Conservation (phyloP, 257 asterid species). For the Jasminum sambac region DNA sequence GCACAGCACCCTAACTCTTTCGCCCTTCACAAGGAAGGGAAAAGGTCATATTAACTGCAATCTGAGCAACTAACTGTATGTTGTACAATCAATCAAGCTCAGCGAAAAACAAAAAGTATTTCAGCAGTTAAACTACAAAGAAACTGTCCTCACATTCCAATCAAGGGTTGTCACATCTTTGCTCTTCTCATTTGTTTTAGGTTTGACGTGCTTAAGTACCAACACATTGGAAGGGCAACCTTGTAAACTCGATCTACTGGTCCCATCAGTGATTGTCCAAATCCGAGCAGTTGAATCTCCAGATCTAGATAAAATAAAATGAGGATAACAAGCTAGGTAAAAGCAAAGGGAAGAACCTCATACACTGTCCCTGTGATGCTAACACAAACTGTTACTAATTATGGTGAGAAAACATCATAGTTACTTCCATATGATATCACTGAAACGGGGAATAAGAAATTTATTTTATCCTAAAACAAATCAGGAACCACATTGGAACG, state of each 20-base stretch:
- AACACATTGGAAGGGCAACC: constrained; percentile 14
- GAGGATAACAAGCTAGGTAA: too few species aligned
- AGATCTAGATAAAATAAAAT: constrained; percentile 23
- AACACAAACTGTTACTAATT: not conserved
- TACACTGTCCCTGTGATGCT: not conserved
- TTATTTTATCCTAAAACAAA: too few species aligned
- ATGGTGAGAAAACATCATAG: not conserved
- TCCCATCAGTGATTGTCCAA: constrained; percentile 29
- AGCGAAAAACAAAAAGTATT: not conserved
- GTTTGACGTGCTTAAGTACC: constrained; percentile 30
- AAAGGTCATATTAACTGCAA: not conserved
- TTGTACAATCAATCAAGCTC: not conserved
- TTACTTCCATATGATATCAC: not conserved
- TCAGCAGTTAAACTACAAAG: constrained; percentile 4
- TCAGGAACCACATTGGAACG: not conserved
- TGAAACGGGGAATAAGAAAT: too few species aligned
- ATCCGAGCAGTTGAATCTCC: constrained; percentile 44
- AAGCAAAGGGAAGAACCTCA: not conserved
- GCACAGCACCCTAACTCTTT: not conserved
- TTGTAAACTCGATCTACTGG: constrained; percentile 16
- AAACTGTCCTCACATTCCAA: constrained; percentile 37
- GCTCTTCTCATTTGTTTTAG: constrained; percentile 32
- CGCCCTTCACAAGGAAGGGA: not conserved
- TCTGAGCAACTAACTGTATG: not conserved
- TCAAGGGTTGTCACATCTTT: constrained; percentile 37